Base-by-base conservation (phyloP, 305 asterid genomes). In the Solanum hybrid region DNA sequence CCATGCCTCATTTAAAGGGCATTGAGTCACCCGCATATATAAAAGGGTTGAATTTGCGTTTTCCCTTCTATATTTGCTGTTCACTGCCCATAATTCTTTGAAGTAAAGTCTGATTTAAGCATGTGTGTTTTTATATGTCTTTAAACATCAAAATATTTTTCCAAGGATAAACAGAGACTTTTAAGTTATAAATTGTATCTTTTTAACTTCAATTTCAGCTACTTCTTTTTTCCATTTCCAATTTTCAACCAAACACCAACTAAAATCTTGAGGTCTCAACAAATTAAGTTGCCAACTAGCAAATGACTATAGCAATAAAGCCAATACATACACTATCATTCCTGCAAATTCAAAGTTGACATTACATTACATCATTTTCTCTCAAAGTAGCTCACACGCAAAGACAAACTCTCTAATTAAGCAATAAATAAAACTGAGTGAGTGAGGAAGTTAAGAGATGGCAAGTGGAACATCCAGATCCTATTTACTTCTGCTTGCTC, bases 401-500 rank as follows among this genome's bases (percentile, higher is more conserved):
- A 38, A 88, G 85, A 27, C 73, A 10, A 12, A 3, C 12, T 32
- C 85, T 36, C 32, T 8, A 22, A 61, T 61, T 61, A 88, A 39
- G 72, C 31, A 39, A 88, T 26, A 38, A 83, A 75, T 38, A 26
- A 36, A 27, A 45, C 72, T 11, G 17, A 24, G 7, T 32, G 76
- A 61, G 2, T 51, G 14, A 73, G 15, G 34, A 32, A 27, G 88
- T 29, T 29, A 84, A 83, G 29, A 84, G 76, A 51, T 5, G 88
- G 22, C 5, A 9, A 24, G 10, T 45, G 88, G 76, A 29, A 77
- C 37, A 79, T 24, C 7, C 13, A 3, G 26, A 13, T 88, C 75
- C 31, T 32, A 1, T 61, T 90, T 86, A 89, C 45, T 92, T 89
- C 87, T 37, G 27, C 83, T 93, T 92, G 76, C 91, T 91, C 93